Percentiles rank a stretch among this genome's conserved stretches.
These are phyloP conservation scores for Xylariomycetidae sp. DNA, from an alignment of 2,329 filamentous ascomycete genomes.

Conservation along the genomic window DNA sequence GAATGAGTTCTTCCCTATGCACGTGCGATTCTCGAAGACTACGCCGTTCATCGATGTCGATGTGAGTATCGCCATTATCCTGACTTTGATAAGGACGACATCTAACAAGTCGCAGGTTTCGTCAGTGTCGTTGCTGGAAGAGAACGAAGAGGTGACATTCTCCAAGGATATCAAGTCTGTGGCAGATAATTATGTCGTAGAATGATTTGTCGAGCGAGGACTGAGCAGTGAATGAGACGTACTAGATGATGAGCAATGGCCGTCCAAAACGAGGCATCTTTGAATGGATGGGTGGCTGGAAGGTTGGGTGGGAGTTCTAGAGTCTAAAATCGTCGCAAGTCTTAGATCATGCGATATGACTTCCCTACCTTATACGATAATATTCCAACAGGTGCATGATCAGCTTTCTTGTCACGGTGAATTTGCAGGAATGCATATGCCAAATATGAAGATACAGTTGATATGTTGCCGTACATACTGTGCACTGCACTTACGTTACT, in stretches of 20 bases:
- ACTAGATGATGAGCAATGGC: conserved; percentile 13
- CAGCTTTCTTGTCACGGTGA: no score
- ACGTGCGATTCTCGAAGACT: conserved; percentile 78
- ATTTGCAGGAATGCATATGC: no score
- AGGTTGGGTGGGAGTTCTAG: no score
- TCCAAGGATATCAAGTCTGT: conserved; percentile 74
- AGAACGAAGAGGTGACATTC: conserved; percentile 74
- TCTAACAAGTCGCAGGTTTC: conserved; percentile 47
- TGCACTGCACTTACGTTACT: no score
- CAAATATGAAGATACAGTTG: no score
- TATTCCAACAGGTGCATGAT: no score
- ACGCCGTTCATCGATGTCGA: conserved; percentile 88
- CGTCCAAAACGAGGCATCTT: no score
- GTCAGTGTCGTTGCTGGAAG: conserved; percentile 64
- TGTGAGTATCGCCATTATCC: conserved; percentile 52
- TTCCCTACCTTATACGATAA: no score
- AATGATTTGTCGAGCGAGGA: conserved; percentile 45
- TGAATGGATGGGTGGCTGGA: no score
- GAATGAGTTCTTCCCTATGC: conserved; percentile 97
- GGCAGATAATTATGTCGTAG: conserved; percentile 71
- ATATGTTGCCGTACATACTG: no score
- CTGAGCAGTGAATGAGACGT: conserved; percentile 1
- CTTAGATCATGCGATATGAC: no score
- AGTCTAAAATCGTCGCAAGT: no score
- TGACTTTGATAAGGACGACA: not conserved